phyloP scores from a whole-genome alignment of 192 early-diverging fungal genomes.

The Backusella parvicylindrica region DNA sequence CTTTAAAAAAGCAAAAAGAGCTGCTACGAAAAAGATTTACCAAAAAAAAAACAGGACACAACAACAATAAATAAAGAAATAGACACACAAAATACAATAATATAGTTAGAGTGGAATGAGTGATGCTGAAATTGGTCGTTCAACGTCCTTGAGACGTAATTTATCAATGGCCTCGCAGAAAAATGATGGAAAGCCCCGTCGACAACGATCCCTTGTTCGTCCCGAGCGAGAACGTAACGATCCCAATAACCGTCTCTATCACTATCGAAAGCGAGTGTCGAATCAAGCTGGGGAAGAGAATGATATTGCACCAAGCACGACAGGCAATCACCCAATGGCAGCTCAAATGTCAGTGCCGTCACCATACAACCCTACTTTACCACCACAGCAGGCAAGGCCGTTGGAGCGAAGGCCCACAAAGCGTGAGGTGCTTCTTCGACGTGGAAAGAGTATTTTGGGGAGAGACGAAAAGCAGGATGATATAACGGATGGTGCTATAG shows the following conservation, averaged over 20 bases:
- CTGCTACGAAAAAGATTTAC: neutral
- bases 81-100: neutral
- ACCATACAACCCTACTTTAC: neutral
- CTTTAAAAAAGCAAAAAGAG: neutral
- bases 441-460: constrained; percentile 39
- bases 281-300: constrained; percentile 36
- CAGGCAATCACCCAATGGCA: constrained; percentile 25
- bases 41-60: neutral
- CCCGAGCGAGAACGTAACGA: constrained; percentile 60
- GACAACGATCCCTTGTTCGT: constrained; percentile 65
- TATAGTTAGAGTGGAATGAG: neutral
- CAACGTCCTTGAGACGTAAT: constrained; percentile 39
- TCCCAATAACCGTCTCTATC: constrained; percentile 41
- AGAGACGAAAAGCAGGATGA: constrained; percentile 29
- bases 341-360: neutral
- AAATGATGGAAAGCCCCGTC: constrained; percentile 49
- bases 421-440: constrained; percentile 33
- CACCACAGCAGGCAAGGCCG: constrained; percentile 11
- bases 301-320: constrained; percentile 34
- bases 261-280: constrained; percentile 35
- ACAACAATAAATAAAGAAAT: neutral
- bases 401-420: constrained; percentile 9
- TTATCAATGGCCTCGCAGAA: constrained; percentile 62
- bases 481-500: neutral
- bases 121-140: constrained; percentile 2